phyloP scores from a whole-genome alignment of 768 basidiomycete species.

The Boletus reticulatus region DNA sequence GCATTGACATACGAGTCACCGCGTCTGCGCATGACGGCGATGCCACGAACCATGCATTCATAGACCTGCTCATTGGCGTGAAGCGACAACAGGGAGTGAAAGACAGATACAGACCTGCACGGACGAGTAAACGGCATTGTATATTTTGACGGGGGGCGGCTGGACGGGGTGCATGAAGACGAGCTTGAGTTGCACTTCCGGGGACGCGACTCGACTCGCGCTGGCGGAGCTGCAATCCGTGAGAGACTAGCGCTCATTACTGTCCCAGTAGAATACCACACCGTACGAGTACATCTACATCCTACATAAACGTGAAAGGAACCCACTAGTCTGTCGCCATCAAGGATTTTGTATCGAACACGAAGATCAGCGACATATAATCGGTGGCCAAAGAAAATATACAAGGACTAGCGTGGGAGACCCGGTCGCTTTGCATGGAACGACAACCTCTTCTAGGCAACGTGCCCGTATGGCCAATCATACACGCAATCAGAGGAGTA shows the following conservation, averaged over 20 bases:
- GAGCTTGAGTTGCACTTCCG: too few relatives aligned
- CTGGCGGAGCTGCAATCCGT: too few relatives aligned
- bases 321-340: too few relatives aligned
- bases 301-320: too few relatives aligned
- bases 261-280: too few relatives aligned
- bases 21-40: constrained; percentile 96
- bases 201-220: too few relatives aligned
- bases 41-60: constrained; percentile 97
- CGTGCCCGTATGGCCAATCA: constrained; percentile 76
- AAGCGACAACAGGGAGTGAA: background rate
- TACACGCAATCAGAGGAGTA: constrained; percentile 73
- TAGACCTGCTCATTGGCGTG: constrained; percentile 59
- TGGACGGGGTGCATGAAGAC: constrained; percentile 31
- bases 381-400: too few relatives aligned
- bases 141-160: constrained; percentile 71
- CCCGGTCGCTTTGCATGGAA: constrained; percentile 22
- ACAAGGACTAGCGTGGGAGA: background rate
- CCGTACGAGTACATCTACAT: too few relatives aligned
- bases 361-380: too few relatives aligned
- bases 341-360: too few relatives aligned
- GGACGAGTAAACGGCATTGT: constrained; percentile 90
- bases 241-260: too few relatives aligned
- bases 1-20: constrained; percentile 97
- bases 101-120: constrained; percentile 57
- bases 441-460: constrained; percentile 42